Percentiles rank a stretch among this genome's conserved stretches.
Evolutionary conservation across 305 asterid species (phyloP).

Genomic region (Fraxinus platypoda): DNA sequence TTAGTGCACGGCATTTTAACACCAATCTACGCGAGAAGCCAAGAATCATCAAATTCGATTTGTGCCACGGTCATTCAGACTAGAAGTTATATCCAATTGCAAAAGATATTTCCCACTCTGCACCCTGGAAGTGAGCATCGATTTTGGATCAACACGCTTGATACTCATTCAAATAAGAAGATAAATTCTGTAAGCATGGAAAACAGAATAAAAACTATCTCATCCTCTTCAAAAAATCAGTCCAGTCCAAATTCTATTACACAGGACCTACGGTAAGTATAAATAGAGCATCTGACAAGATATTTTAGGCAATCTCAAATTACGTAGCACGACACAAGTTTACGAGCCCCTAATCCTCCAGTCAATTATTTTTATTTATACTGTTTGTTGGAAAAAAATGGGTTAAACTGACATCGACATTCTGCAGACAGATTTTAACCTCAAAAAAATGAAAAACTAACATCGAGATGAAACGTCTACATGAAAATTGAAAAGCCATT

Average conservation of each 20-base stretch:
- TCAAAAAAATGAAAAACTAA: neutral
- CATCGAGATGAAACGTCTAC: neutral
- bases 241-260: neutral
- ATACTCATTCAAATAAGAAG: neutral
- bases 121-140: neutral
- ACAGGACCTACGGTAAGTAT: neutral
- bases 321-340: neutral
- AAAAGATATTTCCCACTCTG: neutral
- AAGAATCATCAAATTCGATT: neutral
- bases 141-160: neutral
- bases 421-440: neutral
- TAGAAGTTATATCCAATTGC: neutral
- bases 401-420: neutral
- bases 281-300: neutral
- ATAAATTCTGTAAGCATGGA: neutral
- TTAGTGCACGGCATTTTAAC: neutral
- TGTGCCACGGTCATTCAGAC: neutral
- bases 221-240: neutral
- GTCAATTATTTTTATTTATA: neutral
- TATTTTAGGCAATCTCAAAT: neutral
- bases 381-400: no score
- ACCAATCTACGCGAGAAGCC: neutral
- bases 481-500: neutral
- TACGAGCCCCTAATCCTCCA: neutral
- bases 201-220: neutral